Conservation (phyloP, 2,329 filamentous ascomycete genomes). For the Fusarium austroafricanum region DNA sequence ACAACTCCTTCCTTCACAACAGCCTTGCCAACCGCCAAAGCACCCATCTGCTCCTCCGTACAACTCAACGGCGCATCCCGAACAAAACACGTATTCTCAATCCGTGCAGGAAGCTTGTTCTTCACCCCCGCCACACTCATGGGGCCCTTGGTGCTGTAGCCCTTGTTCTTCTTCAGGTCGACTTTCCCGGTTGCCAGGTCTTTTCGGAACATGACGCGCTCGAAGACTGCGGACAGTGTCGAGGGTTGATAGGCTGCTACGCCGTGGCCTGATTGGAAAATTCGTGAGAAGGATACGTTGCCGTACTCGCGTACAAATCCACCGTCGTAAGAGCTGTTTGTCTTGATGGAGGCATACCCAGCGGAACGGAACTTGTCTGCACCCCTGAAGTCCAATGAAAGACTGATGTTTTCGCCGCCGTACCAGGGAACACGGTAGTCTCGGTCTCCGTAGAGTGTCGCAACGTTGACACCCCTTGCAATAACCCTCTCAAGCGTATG, state of each 20-base stretch:
- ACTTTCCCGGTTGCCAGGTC: slow-evolving; percentile 65
- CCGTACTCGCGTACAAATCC: slow-evolving; percentile 81
- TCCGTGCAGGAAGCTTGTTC: slow-evolving; percentile 59
- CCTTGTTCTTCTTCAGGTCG: slow-evolving; percentile 53
- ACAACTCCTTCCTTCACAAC: slow-evolving; percentile 36
- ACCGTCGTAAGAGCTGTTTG: slow-evolving; percentile 72
- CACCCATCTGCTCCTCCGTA: slow-evolving; percentile 36
- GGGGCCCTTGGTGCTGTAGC: slow-evolving; percentile 54
- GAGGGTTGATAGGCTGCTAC: slow-evolving; percentile 68
- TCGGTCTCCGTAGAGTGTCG: slow-evolving; percentile 73
- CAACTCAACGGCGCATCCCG: slow-evolving; percentile 59
- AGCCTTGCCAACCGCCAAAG: slow-evolving; percentile 34
- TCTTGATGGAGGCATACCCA: slow-evolving; percentile 75
- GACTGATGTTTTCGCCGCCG: slow-evolving; percentile 70
- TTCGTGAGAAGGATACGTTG: slow-evolving; percentile 73
- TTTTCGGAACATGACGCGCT: slow-evolving; percentile 64
- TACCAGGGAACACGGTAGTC: slow-evolving; percentile 59
- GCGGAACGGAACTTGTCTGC: slow-evolving; percentile 67
- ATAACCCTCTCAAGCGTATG: slow-evolving; percentile 67
- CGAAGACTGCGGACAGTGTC: slow-evolving; percentile 65
- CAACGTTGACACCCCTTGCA: slow-evolving; percentile 71
- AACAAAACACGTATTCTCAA: slow-evolving; percentile 68
- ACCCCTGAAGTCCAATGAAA: slow-evolving; percentile 70
- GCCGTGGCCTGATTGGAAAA: slow-evolving; percentile 73
- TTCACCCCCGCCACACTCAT: slow-evolving; percentile 63